Conservation (phyloP, 2,329 filamentous ascomycete species). For the Dactylellina sp. region DNA sequence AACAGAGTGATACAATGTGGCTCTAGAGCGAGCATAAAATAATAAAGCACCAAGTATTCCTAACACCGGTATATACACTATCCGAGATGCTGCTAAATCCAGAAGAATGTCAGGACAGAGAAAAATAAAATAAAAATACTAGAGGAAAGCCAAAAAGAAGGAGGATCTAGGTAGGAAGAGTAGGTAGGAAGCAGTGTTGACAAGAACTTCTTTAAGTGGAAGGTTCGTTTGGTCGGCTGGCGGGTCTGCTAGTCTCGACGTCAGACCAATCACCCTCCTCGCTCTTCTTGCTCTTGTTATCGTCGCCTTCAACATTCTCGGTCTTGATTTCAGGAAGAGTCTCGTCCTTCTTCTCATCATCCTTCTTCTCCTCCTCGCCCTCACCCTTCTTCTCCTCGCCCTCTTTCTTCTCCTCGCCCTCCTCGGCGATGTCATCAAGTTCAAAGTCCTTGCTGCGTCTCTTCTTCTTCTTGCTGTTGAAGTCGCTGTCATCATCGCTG, state of each 20-base stretch:
- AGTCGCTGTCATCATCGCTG: slow-evolving; percentile 56
- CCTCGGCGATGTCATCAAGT: slow-evolving; percentile 52
- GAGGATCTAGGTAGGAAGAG: neutral
- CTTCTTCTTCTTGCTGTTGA: slow-evolving; percentile 30
- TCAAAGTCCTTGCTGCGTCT: slow-evolving; percentile 44
- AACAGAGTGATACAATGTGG: neutral
- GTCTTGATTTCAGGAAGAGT: slow-evolving; percentile 45
- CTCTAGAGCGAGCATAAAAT: slow-evolving; percentile 1
- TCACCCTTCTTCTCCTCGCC: slow-evolving; percentile 33
- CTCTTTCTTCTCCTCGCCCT: slow-evolving; percentile 53
- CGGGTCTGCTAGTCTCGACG: slow-evolving; percentile 55
- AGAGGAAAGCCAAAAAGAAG: neutral
- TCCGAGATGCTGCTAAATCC: slow-evolving; percentile 34
- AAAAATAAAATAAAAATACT: neutral
- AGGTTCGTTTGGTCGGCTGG: slow-evolving; percentile 47
- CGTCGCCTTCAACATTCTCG: slow-evolving; percentile 39
- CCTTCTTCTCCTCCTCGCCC: neutral
- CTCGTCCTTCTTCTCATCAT: slow-evolving; percentile 22
- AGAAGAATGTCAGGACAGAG: neutral
- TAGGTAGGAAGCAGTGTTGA: neutral
- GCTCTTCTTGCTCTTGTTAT: slow-evolving; percentile 57
- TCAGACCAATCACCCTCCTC: slow-evolving; percentile 57
- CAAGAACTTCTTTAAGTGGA: slow-evolving; percentile 19
- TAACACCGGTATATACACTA: slow-evolving; percentile 37
- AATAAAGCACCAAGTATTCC: slow-evolving; percentile 14